Base-by-base conservation (phyloP, 225 moss, liverwort and hornwort genomes). In the Asterella californica region DNA sequence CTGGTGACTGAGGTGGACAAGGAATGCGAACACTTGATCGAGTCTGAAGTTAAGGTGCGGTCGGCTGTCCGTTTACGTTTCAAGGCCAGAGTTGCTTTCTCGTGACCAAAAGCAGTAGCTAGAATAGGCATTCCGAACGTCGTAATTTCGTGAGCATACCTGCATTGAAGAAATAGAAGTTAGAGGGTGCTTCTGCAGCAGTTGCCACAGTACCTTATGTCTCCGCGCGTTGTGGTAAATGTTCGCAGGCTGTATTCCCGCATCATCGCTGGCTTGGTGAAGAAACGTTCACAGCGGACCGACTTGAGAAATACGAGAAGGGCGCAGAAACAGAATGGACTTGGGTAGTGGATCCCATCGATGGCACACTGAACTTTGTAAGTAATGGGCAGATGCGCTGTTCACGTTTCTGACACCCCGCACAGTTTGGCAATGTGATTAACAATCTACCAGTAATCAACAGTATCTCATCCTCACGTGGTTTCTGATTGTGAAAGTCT, bases 341-440 rank as follows among this genome's bases (percentile, higher is more conserved):
- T 78, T 96, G 94, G 94, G 91, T 96, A 81, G 96, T 96, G 81
- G 96, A 96, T 88, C 94, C 96, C 37, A 96, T 96, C 30, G 96
- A 94, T 85, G 94, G 94, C 70, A 96, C 94, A 29, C 88, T 91
- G 32, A 96, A 96, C 83, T 96, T 96, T 80, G 96, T 96, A 83
- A 93, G 92, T 64, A 47, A 47, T 65, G 25, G 36, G 66, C 34
- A 32, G 4, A 66, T 66, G 30, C 9, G 8, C 6, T 61, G 25
- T 14, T 24, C 4, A 42, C 42, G 3, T 42, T 15, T 55, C 55
- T 55, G 55, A 22, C 2, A 55, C 5, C 55, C 2, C 15, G 22
- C 2, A 2, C 55, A 55, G 55, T 55, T 55, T 55, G 22, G 18
- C 15, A 2, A 24, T 24, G 60, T 24, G 60, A 61, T 7, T 61